These are phyloP conservation scores for Coffea eugenioides DNA, from an alignment of 257 asterid species.

Conservation along the genomic window DNA sequence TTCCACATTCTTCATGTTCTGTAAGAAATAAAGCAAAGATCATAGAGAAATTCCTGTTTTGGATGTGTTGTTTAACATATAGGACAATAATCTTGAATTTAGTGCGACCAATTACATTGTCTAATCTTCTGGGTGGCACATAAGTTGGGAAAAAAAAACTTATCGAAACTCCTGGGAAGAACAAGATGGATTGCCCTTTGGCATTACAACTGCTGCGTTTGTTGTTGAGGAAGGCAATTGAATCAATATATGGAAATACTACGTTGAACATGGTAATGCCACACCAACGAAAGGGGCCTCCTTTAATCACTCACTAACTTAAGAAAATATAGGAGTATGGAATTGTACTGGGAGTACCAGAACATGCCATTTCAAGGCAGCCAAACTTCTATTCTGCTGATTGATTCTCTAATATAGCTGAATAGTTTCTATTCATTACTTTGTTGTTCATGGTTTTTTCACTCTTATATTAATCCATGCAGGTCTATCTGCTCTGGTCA, in stretches of 20 bases:
- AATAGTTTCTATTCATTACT: background rate
- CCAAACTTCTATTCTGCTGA: background rate
- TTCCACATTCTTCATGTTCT: background rate
- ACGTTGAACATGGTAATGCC: background rate
- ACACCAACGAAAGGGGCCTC: background rate
- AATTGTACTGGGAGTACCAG: background rate
- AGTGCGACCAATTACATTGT: background rate
- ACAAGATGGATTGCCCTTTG: background rate
- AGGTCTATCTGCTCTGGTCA: conserved; percentile 83
- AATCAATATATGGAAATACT: background rate
- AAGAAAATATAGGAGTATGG: background rate
- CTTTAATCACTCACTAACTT: background rate
- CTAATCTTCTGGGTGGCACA: background rate
- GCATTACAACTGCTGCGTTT: background rate
- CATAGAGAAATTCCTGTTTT: background rate
- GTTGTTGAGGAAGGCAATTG: background rate
- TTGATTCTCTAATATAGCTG: background rate
- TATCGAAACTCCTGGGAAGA: background rate
- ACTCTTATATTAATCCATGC: conserved; percentile 20
- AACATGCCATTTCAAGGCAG: no score
- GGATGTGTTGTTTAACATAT: background rate
- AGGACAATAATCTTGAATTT: background rate
- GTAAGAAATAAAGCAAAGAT: background rate
- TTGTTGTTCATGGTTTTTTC: conserved; percentile 3
- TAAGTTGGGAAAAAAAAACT: background rate